A percentile compares a stretch with the other conserved stretches of the same genome.
Evolutionary conservation across 108 stramenopile genomes (phyloP).

Genomic region (Tribonema minus): DNA sequence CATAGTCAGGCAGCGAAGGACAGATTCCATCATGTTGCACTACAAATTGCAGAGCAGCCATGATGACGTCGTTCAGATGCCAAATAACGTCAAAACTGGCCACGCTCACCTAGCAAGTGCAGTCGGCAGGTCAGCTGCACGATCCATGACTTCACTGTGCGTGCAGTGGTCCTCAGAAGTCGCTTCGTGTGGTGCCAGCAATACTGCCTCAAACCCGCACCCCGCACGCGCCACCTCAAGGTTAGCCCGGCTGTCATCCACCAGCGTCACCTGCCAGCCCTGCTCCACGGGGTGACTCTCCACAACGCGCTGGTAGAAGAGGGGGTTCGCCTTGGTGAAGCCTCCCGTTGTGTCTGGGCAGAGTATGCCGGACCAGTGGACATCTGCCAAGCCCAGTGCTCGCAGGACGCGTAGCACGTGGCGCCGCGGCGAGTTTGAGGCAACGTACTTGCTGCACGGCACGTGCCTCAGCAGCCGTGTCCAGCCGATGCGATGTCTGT

Average conservation of each 20-base stretch:
- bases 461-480: neutral
- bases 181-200: too few species aligned
- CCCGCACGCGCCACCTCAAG: neutral
- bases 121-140: too few species aligned
- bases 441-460: constrained; percentile 6
- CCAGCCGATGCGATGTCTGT: constrained; percentile 1
- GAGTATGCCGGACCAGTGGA: neutral
- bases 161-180: too few species aligned
- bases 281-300: neutral
- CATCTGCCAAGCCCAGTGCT: constrained; percentile 17
- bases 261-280: constrained; percentile 1
- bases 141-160: too few species aligned
- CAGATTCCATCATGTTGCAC: too few species aligned
- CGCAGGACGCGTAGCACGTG: constrained; percentile 24
- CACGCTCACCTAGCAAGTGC: too few species aligned
- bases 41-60: too few species aligned
- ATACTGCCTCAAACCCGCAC: too few species aligned
- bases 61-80: too few species aligned
- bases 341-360: constrained; percentile 17
- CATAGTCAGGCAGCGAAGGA: too few species aligned
- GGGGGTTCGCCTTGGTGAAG: constrained; percentile 12
- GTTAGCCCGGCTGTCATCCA: constrained; percentile 12
- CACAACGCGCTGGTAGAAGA: constrained; percentile 19
- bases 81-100: too few species aligned
- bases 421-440: constrained; percentile 14